Evolutionary conservation across 2,329 filamentous ascomycete genomes (phyloP), one percentile per base, ranked within the genome.

Genomic region (Ophiostoma angusticollis): DNA sequence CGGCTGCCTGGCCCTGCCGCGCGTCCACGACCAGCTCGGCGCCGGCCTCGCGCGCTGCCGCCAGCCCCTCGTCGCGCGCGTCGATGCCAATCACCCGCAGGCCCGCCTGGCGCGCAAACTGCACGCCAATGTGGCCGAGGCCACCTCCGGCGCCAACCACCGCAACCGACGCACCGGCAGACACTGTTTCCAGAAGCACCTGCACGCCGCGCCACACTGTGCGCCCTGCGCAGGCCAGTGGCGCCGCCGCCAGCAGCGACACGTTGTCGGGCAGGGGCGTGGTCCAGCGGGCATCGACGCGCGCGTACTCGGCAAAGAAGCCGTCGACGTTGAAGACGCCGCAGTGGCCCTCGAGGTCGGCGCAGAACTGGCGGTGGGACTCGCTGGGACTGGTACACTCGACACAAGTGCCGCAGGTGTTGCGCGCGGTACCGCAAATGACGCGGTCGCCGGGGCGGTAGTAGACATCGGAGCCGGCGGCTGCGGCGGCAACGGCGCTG

Each of bases 261-360:
- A 77, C 56, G 6, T 55, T 54, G 24, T 68, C 60, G 2, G 72
- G 70, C 37, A 75, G 50, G 4, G 51, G 52, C 2, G 62, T 68
- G 6, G 62, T 60, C 33, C 54, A 61, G 27, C 66, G 53, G 4
- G 58, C 55, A 50, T 77, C 72, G 8, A 64, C 63, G 25, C 64
- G 48, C 22, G 66, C 65, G 47, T 72, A 77, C 43, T 76, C 69
- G 1, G 70, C 72, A 39, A 78, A 72, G 36, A 61, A 68, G 0
- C 74, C 74, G 42, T 77, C 57, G 6, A 57, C 52, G 23, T 28
- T 28, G 3, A 57, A 58, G 3, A 76, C 62, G 12, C 72, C 72
- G 6, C 67, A 56, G 40, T 64, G 56, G 1, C 67, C 65, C 22
- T 57, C 55, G 14, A 59, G 52, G 23, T 60, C 52, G 12, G 51